phyloP scores from a whole-genome alignment of 495 filamentous ascomycete genomes.

The Daldinia vernicosa region DNA sequence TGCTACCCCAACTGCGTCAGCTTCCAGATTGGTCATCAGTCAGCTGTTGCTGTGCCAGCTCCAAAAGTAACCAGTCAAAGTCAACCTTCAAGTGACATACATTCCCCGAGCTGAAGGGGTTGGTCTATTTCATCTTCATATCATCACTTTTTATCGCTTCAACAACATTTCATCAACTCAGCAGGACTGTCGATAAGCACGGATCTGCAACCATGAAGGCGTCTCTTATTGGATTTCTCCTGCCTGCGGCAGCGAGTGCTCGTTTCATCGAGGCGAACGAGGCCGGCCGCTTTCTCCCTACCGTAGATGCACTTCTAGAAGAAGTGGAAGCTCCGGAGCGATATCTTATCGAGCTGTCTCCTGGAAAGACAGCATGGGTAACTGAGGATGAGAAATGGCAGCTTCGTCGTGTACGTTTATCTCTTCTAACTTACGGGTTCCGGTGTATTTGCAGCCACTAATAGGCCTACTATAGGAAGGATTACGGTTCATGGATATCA shows the following conservation, averaged over 20 bases:
- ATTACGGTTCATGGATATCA: constrained; percentile 94
- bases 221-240: constrained; percentile 56
- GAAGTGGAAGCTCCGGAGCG: constrained; percentile 55
- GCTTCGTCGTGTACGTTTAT: constrained; percentile 74
- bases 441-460: constrained; percentile 12
- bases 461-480: constrained; percentile 66
- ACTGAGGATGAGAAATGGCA: constrained; percentile 96
- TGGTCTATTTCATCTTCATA: constrained; percentile 3
- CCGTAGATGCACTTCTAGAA: constrained; percentile 47
- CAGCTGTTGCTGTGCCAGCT: constrained; percentile 18
- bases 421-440: neutral
- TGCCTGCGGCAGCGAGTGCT: constrained; percentile 58
- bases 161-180: neutral
- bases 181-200: constrained; percentile 2
- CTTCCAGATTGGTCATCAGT: constrained; percentile 29
- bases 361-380: constrained; percentile 84
- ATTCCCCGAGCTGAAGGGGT: neutral
- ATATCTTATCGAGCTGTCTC: constrained; percentile 86
- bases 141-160: neutral
- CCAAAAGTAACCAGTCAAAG: neutral
- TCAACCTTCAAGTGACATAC: neutral
- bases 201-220: constrained; percentile 55
- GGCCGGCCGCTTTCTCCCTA: constrained; percentile 50
- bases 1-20: constrained; percentile 15
- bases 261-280: constrained; percentile 63